Evolutionary conservation across 805 yeast genomes (phyloP), one percentile per base, ranked within the genome.

Genomic region (Yarrowia yakushimensis): DNA sequence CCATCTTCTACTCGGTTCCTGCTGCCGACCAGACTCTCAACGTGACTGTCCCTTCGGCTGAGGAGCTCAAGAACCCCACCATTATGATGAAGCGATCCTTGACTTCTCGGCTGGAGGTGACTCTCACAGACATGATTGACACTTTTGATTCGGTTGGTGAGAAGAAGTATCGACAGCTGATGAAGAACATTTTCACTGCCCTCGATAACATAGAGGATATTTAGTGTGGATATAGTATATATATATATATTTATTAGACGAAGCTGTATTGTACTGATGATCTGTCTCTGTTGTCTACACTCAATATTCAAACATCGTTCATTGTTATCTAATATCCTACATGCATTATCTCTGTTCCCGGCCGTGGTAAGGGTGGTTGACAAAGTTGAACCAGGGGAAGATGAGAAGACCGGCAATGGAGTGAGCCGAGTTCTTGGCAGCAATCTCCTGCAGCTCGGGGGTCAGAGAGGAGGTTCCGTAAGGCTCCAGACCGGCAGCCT

Each of bases 341-440:
- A 52, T 52, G 59, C 59, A 52, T 52, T 52, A 48, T 30, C 37
- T 37, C 34, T 55, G 36, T 39, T 55, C 61, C 39, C 61, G 61
- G 25, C 93, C 94, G 74, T 89, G 96, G 77, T 84, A 85, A 68
- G 88, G 90, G 74, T 89, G 96, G 72, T 84, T 76, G 50, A 85
- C 90, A 66, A 87, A 77, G 76, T 90, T 90, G 79, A 90, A 88
- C 90, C 90, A 85, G 23, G 96, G 96, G 69, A 89, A 73, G 65
- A 87, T 71, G 63, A 84, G 81, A 68, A 85, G 71, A 62, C 79
- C 76, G 63, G 83, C 73, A 70, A 83, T 84, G 8, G 96, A 83
- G 71, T 84, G 84, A 67, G 85, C 87, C 23, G 94, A 86, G 79
- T 87, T 87, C 77, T 90, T 82, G 69, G 87, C 83, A 64, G 96